A percentile compares a stretch with the other conserved stretches of the same genome.
phyloP scores from a whole-genome alignment of 2,329 filamentous ascomycete species.

The Fusarium sororula region DNA sequence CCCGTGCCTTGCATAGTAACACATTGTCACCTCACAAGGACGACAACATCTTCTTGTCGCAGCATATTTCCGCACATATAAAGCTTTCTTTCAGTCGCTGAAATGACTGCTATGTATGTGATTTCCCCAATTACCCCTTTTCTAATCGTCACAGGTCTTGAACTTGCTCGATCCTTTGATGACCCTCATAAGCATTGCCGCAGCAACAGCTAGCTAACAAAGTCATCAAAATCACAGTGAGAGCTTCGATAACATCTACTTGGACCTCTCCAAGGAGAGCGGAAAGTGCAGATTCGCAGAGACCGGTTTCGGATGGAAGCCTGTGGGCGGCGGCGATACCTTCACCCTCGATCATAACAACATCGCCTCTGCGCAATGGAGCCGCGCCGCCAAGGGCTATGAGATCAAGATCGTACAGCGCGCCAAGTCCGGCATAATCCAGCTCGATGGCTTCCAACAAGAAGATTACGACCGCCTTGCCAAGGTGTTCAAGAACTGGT shows the following conservation, averaged over 20 bases:
- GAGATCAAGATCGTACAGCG: constrained; percentile 92
- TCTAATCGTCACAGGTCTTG: neutral
- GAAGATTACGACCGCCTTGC: constrained; percentile 92
- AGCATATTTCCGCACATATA: neutral
- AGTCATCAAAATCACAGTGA: constrained; percentile 61
- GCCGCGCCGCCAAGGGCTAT: constrained; percentile 88
- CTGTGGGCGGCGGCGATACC: constrained; percentile 84
- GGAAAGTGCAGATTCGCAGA: constrained; percentile 96
- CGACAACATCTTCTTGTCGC: neutral
- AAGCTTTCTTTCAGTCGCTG: constrained; percentile 14
- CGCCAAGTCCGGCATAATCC: constrained; percentile 79
- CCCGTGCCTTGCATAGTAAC: constrained; percentile 28
- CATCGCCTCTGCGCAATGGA: constrained; percentile 92
- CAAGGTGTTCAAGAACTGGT: constrained; percentile 98
- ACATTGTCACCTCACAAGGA: constrained; percentile 5
- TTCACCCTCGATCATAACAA: constrained; percentile 92
- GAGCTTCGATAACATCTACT: constrained; percentile 96
- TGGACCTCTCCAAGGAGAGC: constrained; percentile 91
- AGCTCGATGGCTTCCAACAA: constrained; percentile 93
- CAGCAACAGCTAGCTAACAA: constrained; percentile 33
- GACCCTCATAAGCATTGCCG: constrained; percentile 1
- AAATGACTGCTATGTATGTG: constrained; percentile 53
- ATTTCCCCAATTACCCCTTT: constrained; percentile 2
- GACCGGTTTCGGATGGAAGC: constrained; percentile 95
- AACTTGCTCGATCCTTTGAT: neutral